Conservation (phyloP, 345 rosid species). For the Boechera retrofracta region DNA sequence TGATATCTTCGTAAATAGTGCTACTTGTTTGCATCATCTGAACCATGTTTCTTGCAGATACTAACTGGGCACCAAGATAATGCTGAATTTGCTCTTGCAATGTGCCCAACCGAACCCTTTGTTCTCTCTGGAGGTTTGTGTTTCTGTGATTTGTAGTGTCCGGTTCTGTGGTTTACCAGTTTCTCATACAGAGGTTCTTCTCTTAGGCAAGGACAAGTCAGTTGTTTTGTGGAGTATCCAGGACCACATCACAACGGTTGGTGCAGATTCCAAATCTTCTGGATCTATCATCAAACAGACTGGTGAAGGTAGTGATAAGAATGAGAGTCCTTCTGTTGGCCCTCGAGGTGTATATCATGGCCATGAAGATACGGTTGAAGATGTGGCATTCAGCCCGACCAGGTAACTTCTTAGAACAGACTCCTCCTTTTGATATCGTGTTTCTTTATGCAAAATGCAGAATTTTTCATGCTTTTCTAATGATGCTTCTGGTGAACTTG, state of each 20-base stretch:
- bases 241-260: constrained; percentile 82
- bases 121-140: constrained; percentile 97
- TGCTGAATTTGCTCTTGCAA: constrained; percentile 99
- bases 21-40: constrained; percentile 22
- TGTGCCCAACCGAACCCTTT: constrained; percentile 97
- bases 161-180: constrained; percentile 12
- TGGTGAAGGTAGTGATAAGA: constrained; percentile 75
- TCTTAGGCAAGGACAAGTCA: constrained; percentile 91
- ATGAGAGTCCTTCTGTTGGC: constrained; percentile 76
- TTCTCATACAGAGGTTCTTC: constrained; percentile 38
- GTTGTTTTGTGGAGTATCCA: constrained; percentile 99
- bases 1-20: constrained; percentile 11
- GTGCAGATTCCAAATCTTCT: constrained; percentile 71
- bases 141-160: constrained; percentile 31
- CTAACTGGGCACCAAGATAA: constrained; percentile 98
- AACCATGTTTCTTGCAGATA: constrained; percentile 62
- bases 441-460: constrained; percentile 43
- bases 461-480: constrained; percentile 51
- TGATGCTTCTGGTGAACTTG: constrained; percentile 41
- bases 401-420: constrained; percentile 58
- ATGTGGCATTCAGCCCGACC: constrained; percentile 92
- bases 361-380: constrained; percentile 98
- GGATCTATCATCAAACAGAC: constrained; percentile 76
- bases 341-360: constrained; percentile 95
- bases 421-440: constrained; percentile 35